Conservation (phyloP, 2,329 filamentous ascomycete species). For the Ophiocordyceps robertsii region DNA sequence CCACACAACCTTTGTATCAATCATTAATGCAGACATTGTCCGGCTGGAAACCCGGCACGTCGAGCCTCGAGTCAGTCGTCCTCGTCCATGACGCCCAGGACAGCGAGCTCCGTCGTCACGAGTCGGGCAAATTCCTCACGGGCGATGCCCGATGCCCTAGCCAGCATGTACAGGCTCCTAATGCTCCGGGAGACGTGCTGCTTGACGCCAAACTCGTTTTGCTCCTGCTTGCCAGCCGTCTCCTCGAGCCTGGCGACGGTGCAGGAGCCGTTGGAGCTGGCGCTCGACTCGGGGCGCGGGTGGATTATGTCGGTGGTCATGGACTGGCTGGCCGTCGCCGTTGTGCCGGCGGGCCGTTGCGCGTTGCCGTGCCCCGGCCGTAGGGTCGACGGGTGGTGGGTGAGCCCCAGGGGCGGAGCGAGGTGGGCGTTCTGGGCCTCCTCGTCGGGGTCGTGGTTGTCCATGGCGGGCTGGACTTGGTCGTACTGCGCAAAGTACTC, state of each 20-base stretch:
- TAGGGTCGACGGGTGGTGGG: conserved; percentile 20
- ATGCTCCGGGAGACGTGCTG: conserved; percentile 68
- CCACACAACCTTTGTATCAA: no score
- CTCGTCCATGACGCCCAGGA: conserved; percentile 57
- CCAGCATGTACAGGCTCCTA: conserved; percentile 61
- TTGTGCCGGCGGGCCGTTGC: background rate
- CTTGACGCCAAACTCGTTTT: conserved; percentile 60
- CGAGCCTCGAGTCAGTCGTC: conserved; percentile 9
- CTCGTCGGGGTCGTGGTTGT: conserved; percentile 71
- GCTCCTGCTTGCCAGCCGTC: conserved; percentile 40
- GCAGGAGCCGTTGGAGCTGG: conserved; percentile 39
- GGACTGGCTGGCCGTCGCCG: background rate
- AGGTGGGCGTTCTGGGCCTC: conserved; percentile 23
- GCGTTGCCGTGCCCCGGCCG: conserved; percentile 11
- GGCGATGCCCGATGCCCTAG: conserved; percentile 58
- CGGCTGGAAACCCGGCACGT: no score
- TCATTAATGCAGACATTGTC: no score
- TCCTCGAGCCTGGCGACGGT: conserved; percentile 50
- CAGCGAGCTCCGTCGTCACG: conserved; percentile 57
- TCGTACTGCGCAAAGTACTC: conserved; percentile 69
- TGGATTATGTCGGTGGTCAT: conserved; percentile 30
- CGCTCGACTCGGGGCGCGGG: conserved; percentile 45
- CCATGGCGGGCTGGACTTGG: conserved; percentile 66
- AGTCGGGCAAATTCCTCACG: conserved; percentile 62
- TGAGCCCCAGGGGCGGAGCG: conserved; percentile 19